Evolutionary conservation across 2,329 filamentous ascomycete genomes (phyloP), one percentile per base, ranked within the genome.

Genomic region (Talaromyces sp.): DNA sequence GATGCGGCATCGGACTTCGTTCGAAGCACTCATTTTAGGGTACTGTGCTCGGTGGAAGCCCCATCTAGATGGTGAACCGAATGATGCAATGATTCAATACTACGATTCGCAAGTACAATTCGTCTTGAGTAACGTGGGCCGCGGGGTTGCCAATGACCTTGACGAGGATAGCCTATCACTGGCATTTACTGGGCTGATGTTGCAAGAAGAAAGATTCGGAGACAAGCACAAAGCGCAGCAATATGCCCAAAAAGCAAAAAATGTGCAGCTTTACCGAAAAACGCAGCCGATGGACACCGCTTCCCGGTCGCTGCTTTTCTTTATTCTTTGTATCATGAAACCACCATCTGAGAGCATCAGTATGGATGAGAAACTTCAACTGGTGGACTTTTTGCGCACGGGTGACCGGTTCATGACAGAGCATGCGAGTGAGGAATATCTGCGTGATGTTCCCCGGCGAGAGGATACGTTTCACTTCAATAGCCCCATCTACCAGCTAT

Each of bases 191-290:
- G 74, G 75, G 7, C 66, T 78, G 64, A 71, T 74, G 6, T 61
- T 78, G 17, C 70, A 74, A 44, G 76, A 78, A 65, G 72, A 74
- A 54, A 70, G 76, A 57, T 77, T 75, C 55, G 75, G 76, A 4
- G 68, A 62, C 61, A 70, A 70, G 52, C 57, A 66, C 28, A 64
- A 67, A 32, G 71, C 71, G 7, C 61, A 66, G 44, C 54, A 61
- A 10, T 72, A 73, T 63, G 62, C 52, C 5, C 19, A 47, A 52
- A 62, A 72, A 17, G 66, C 75, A 8, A 69, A 67, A 44, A 74
- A 73, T 9, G 62, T 72, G n/a, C 69, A 72, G 44, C 66, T 73
- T 28, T 63, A 76, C 54, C 71, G 70, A 30, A 59, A 57, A 32
- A 65, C 69, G 8, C 71, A 68, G 11, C 64, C 68, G 15, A 71